Conservation (phyloP, 139 green algal species). For the Axilococcus clingmanii region DNA sequence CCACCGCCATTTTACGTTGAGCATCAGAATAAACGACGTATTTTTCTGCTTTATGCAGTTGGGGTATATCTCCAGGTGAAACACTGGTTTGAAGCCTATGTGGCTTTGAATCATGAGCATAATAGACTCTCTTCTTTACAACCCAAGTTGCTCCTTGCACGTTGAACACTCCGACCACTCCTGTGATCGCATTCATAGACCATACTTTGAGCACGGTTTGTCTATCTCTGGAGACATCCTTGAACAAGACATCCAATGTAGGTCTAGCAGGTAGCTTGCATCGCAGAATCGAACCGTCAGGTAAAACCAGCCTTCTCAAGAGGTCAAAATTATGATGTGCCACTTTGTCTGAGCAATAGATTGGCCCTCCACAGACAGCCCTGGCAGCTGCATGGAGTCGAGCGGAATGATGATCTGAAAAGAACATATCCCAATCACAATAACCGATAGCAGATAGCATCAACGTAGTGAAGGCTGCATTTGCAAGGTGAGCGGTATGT, state of each 20-base stretch:
- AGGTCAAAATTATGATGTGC: slow-evolving; percentile 55
- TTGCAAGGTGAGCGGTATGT: slow-evolving; percentile 75
- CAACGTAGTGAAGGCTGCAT: slow-evolving; percentile 68
- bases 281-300: slow-evolving; percentile 43
- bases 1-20: too few relatives aligned
- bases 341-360: slow-evolving; percentile 65
- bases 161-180: slow-evolving; percentile 76
- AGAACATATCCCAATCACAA: slow-evolving; percentile 50
- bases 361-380: slow-evolving; percentile 39
- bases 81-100: background rate
- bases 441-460: slow-evolving; percentile 48
- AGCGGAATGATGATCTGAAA: slow-evolving; percentile 21
- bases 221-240: slow-evolving; percentile 65
- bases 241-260: slow-evolving; percentile 79
- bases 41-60: background rate
- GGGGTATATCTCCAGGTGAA: background rate
- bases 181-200: slow-evolving; percentile 29
- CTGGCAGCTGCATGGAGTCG: slow-evolving; percentile 50
- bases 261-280: slow-evolving; percentile 60
- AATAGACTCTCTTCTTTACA: background rate
- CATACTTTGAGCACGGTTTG: slow-evolving; percentile 65
- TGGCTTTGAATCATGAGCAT: background rate
- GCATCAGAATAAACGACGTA: background rate
- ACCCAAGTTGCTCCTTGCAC: slow-evolving; percentile 72
- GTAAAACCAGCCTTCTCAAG: slow-evolving; percentile 55